These are phyloP conservation scores for Exobasidium cylindrosporum DNA, from an alignment of 1,284 basidiomycete species.

Conservation along the genomic window DNA sequence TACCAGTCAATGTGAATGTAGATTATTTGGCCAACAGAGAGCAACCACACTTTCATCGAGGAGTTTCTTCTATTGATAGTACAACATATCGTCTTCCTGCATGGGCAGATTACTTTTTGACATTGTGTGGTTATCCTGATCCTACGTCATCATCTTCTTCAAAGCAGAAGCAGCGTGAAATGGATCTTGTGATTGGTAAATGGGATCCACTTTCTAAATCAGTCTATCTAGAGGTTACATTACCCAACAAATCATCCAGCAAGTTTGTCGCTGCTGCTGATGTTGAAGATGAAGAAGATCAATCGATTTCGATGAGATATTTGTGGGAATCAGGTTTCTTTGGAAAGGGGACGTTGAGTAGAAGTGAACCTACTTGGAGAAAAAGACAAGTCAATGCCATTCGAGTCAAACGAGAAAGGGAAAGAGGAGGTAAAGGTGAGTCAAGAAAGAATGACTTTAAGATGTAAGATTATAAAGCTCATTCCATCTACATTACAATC, in stretches of 20 bases:
- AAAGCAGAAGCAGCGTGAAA: not conserved
- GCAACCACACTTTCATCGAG: not conserved
- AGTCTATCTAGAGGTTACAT: constrained; percentile 17
- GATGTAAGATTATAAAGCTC: no score
- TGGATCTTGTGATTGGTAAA: constrained; percentile 6
- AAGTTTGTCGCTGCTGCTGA: not conserved
- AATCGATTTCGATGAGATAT: constrained; percentile 39
- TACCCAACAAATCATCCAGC: not conserved
- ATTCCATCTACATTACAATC: not conserved
- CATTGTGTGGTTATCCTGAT: not conserved
- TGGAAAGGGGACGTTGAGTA: constrained; percentile 87
- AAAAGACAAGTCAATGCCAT: constrained; percentile 51
- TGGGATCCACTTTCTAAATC: constrained; percentile 17
- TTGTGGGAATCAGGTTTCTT: constrained; percentile 93
- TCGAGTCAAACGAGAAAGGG: constrained; percentile 62
- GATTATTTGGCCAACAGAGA: not conserved
- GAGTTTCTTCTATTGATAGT: not conserved
- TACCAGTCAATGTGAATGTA: constrained; percentile 5
- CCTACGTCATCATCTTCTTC: not conserved
- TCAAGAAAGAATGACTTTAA: not conserved
- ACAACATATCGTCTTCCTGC: not conserved
- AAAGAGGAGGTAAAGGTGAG: constrained; percentile 57
- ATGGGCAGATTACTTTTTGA: not conserved
- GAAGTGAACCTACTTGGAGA: constrained; percentile 90
- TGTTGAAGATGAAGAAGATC: constrained; percentile 1